Conservation (phyloP, 2,329 filamentous ascomycete species). For the Zasmidium angulare region DNA sequence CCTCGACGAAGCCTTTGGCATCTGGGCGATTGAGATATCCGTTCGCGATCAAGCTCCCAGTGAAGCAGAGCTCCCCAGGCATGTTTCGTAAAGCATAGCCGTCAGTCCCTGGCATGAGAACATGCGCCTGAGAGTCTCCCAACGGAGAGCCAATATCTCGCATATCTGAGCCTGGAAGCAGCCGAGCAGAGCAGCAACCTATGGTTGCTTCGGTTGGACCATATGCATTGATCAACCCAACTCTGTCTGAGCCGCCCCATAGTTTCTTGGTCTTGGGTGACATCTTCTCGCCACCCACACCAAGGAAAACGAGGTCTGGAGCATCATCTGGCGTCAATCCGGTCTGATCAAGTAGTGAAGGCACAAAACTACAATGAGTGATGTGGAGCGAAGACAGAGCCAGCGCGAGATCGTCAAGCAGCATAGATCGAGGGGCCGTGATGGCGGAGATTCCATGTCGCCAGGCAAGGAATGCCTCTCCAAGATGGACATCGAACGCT, state of each 20-base stretch:
- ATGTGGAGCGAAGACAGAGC: constrained; percentile 11
- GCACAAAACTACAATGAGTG: constrained; percentile 17
- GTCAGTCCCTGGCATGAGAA: constrained; percentile 14
- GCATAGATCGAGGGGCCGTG: constrained; percentile 14
- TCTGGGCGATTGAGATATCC: constrained; percentile 21
- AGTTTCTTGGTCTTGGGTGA: constrained; percentile 21
- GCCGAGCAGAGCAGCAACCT: constrained; percentile 7
- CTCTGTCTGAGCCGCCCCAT: constrained; percentile 14
- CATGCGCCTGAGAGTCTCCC: constrained; percentile 17
- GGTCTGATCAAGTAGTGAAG: constrained; percentile 17
- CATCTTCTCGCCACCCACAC: constrained; percentile 23
- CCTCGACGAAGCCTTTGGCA: constrained; percentile 15
- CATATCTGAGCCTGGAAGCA: constrained; percentile 13
- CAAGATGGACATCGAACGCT: constrained; percentile 18
- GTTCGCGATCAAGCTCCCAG: constrained; percentile 19
- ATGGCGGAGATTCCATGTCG: constrained; percentile 8
- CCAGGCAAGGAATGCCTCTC: constrained; percentile 19
- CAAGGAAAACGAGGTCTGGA: constrained; percentile 14
- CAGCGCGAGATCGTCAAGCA: constrained; percentile 15
- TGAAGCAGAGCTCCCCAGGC: constrained; percentile 21
- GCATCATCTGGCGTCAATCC: constrained; percentile 13
- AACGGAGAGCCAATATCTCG: constrained; percentile 15
- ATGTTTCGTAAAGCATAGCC: constrained; percentile 15
- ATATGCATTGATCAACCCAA: constrained; percentile 22
- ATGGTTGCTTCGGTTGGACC: constrained; percentile 22